Percentiles rank a stretch among this genome's conserved stretches.
Conservation (phyloP, 148 eudicot genomes). For the Rhododendron molle region DNA sequence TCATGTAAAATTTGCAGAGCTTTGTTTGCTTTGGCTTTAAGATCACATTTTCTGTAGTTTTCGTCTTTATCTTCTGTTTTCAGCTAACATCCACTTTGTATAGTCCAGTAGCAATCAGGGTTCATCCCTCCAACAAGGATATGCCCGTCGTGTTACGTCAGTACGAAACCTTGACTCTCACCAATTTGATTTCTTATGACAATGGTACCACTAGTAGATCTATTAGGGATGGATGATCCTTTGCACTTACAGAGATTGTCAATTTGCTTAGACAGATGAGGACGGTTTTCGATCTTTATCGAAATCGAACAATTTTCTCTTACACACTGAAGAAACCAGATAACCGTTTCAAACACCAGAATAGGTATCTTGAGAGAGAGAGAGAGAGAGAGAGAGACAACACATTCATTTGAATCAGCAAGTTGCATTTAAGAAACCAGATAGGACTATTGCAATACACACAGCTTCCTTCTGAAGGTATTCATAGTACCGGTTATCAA, state of each 20-base stretch:
- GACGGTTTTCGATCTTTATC: not conserved
- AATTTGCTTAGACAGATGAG: not conserved
- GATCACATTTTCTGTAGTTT: not conserved
- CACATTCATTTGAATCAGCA: not conserved
- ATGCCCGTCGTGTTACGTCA: not conserved
- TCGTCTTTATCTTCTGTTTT: not conserved
- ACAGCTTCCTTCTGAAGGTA: not conserved
- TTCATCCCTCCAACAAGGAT: not conserved
- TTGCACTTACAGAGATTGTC: not conserved
- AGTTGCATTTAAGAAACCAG: constrained; percentile 1
- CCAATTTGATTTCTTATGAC: not conserved
- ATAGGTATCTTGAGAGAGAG: not conserved
- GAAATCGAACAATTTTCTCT: not conserved
- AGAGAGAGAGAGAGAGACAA: not conserved
- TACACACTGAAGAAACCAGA: not conserved
- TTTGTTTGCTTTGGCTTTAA: not conserved
- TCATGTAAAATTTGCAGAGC: not conserved
- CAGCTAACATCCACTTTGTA: not conserved
- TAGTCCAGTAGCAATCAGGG: not conserved
- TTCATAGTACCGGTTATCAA: not conserved
- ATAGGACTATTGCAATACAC: not conserved
- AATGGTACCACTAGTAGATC: not conserved
- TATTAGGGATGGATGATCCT: not conserved
- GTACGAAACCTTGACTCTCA: not conserved
- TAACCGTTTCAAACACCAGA: not conserved